These are phyloP conservation scores for Haberlea rhodopensis DNA, from an alignment of 257 asterid species.

Conservation along the genomic window DNA sequence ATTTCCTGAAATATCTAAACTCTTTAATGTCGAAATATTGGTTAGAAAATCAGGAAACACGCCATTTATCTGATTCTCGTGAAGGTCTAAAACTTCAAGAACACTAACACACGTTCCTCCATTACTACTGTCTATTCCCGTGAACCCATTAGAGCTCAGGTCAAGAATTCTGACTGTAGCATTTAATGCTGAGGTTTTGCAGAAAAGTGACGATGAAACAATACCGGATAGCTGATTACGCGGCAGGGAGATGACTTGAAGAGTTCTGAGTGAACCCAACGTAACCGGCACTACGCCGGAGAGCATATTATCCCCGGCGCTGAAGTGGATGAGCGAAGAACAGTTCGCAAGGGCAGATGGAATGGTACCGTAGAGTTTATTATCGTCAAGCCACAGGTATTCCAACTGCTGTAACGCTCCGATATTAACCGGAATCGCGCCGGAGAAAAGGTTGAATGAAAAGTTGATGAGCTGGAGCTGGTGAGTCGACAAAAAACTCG, in stretches of 20 bases:
- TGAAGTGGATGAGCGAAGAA: constrained; percentile 58
- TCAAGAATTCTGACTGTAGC: constrained; percentile 57
- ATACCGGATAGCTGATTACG: constrained; percentile 58
- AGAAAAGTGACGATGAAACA: constrained; percentile 55
- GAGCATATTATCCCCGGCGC: constrained; percentile 58
- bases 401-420: constrained; percentile 51
- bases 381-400: constrained; percentile 62
- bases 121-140: constrained; percentile 48
- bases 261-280: constrained; percentile 40
- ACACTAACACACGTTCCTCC: constrained; percentile 44
- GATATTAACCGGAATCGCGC: constrained; percentile 54
- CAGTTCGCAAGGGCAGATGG: constrained; percentile 80
- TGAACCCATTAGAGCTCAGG: constrained; percentile 68
- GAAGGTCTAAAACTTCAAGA: constrained; percentile 59
- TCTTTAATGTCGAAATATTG: constrained; percentile 44
- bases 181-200: constrained; percentile 45
- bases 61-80: constrained; percentile 68
- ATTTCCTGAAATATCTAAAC: constrained; percentile 67
- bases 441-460: constrained; percentile 60
- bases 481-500: constrained; percentile 41
- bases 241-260: constrained; percentile 62
- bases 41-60: constrained; percentile 49
- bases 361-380: constrained; percentile 57
- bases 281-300: constrained; percentile 74
- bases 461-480: constrained; percentile 56